Percentiles rank a stretch among this genome's conserved stretches.
Conservation (phyloP, 192 early-diverging fungal species). For the Coemansia sp. region DNA sequence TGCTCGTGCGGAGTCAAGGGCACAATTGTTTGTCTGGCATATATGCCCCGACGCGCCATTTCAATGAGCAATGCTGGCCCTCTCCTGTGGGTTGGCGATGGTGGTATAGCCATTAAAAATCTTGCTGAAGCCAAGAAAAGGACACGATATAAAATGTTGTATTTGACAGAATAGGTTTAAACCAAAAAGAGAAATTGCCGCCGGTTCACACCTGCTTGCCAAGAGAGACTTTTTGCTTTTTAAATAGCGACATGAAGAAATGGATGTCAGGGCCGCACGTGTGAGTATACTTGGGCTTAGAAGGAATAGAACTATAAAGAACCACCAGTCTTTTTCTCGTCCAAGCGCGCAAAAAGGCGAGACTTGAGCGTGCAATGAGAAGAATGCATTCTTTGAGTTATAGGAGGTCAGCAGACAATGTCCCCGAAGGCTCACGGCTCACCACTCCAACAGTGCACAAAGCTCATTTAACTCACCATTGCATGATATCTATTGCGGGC, state of each 20-base stretch:
- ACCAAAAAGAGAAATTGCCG: too few relatives aligned
- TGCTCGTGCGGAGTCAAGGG: neutral
- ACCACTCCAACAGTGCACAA: too few relatives aligned
- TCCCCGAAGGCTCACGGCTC: too few relatives aligned
- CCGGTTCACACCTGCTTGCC: too few relatives aligned
- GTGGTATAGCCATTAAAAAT: neutral
- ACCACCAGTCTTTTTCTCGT: neutral
- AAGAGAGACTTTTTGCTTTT: too few relatives aligned
- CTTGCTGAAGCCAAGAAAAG: neutral
- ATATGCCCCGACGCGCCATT: constrained; percentile 7
- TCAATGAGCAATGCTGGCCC: constrained; percentile 5
- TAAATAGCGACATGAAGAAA: too few relatives aligned
- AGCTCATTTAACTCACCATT: too few relatives aligned
- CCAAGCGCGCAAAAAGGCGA: neutral
- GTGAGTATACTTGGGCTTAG: neutral
- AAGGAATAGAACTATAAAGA: neutral
- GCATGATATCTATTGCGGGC: too few relatives aligned
- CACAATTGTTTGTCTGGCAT: constrained; percentile 9
- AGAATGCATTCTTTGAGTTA: neutral
- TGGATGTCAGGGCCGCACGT: too few relatives aligned
- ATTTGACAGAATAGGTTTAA: neutral
- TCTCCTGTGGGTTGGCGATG: neutral
- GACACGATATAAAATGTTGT: neutral
- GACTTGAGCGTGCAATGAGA: constrained; percentile 5
- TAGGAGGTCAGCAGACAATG: neutral